Evolutionary conservation across 495 filamentous ascomycete genomes (phyloP).

Genomic region (Emericellopsis terricola): DNA sequence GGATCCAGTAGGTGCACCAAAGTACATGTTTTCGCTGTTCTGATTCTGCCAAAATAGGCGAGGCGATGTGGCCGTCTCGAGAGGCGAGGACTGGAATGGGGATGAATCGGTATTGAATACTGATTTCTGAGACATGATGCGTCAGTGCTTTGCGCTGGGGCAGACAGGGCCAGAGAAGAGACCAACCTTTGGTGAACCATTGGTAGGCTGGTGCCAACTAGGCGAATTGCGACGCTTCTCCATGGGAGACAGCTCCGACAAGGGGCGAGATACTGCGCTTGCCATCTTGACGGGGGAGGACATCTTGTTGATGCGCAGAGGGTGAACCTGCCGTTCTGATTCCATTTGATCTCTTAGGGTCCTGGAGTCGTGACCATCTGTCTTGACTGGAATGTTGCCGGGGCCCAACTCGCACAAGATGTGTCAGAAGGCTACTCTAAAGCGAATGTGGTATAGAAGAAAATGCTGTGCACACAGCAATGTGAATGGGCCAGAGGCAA

Average conservation of each 20-base stretch:
- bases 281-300: constrained; percentile 23
- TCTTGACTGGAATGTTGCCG: too few species aligned
- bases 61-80: constrained; percentile 45
- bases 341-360: too few species aligned
- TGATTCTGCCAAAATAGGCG: constrained; percentile 76
- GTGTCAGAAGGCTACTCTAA: too few species aligned
- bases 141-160: constrained; percentile 1
- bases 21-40: constrained; percentile 50
- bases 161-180: constrained; percentile 3
- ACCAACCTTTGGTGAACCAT: constrained; percentile 37
- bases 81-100: constrained; percentile 59
- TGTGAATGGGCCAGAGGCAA: too few species aligned
- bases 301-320: constrained; percentile 39
- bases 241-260: constrained; percentile 39
- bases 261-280: constrained; percentile 28
- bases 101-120: constrained; percentile 48
- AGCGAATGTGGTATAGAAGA: too few species aligned
- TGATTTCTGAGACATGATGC: constrained; percentile 19
- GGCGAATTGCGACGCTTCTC: constrained; percentile 54
- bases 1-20: constrained; percentile 37
- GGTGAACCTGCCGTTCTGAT: constrained; percentile 36
- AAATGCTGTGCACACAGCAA: too few species aligned
- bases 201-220: constrained; percentile 44
- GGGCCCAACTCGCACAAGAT: too few species aligned
- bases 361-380: too few species aligned